Percentiles rank a stretch among this genome's conserved stretches.
Evolutionary conservation across 108 stramenopile species (phyloP).

Genomic region (Discostella stelligeroides): DNA sequence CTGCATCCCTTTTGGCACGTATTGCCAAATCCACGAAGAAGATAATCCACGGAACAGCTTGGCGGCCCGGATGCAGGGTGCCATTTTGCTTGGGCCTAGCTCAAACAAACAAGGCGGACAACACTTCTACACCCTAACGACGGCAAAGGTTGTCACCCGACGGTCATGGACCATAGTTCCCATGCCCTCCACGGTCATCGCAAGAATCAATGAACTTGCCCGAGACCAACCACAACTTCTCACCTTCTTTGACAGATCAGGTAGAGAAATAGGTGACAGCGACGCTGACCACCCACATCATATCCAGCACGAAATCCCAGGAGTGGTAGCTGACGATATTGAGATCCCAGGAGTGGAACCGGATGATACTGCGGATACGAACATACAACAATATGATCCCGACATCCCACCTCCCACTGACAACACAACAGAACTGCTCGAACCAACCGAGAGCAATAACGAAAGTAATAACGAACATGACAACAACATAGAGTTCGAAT

Average conservation of each 20-base stretch:
- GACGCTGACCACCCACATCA: conserved; percentile 20
- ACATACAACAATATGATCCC: too few species aligned
- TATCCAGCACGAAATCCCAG: background rate
- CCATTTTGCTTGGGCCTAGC: conserved; percentile 5
- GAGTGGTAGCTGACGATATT: too few species aligned
- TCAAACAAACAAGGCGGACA: conserved; percentile 9
- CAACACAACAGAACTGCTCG: too few species aligned
- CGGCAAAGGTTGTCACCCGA: background rate
- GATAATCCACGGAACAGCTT: conserved; percentile 7
- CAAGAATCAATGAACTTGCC: background rate
- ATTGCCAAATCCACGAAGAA: conserved; percentile 22
- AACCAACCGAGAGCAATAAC: too few species aligned
- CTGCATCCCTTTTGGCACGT: background rate
- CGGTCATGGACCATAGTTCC: background rate
- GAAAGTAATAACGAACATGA: background rate
- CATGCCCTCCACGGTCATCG: conserved; percentile 1
- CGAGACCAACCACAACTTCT: background rate
- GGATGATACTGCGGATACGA: too few species aligned
- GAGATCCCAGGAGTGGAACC: too few species aligned
- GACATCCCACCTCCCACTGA: too few species aligned
- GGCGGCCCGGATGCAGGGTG: conserved; percentile 4
- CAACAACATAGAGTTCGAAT: background rate
- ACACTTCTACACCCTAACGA: background rate
- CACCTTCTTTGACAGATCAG: background rate
- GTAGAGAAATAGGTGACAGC: background rate